Base-by-base conservation (phyloP, 441 rosid genomes). In the Corymbia calophylla region DNA sequence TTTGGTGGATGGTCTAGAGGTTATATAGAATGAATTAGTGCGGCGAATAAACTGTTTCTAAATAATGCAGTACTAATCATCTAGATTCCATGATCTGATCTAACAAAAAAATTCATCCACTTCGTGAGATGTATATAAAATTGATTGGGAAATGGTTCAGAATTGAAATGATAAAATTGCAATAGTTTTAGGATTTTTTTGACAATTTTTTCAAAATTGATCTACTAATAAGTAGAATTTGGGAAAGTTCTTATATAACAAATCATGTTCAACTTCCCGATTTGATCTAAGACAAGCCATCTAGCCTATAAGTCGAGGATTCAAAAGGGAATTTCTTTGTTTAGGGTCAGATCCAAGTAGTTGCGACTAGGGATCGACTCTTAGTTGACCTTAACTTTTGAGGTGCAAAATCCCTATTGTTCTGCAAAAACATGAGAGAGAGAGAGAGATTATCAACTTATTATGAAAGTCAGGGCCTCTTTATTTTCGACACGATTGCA, bases 171-270 rank as follows among this genome's bases (percentile, higher is more conserved):
- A 23, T 56, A 9, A 56, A 56, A 56, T 12, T 9, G 62, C 62
- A 23, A 23, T 23, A 56, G 6, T 12, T 23, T 56, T 56, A 56
- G 0, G 29, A 56, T 0, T 56, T 56, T 23, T 9, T 56, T 11
- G 1, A 56, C 3, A 56, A 56, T 56, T 56, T 56, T 56, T 0
- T 0, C 13, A 23, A 56, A 56, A 56, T 68, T 68, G 13, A 68
- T 68, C 47, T 68, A 9, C 19, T 18, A 12, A 68, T 18, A 32
- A 3, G 19, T 68, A 35, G 47, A 68, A 35, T 68, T 32, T 8
- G 80, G 0, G 8, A 12, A 35, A 5, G 35, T 70, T 70, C 0
- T 70, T 39, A 13, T 5, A 4, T 9, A 35, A 70, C 48, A 35
- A 6, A 19, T 19, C 14, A 32, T 70, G 48, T 9, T 35, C 4